phyloP scores from a whole-genome alignment of 2,329 filamentous ascomycete genomes.

The Fusarium neocosmosporiellum region DNA sequence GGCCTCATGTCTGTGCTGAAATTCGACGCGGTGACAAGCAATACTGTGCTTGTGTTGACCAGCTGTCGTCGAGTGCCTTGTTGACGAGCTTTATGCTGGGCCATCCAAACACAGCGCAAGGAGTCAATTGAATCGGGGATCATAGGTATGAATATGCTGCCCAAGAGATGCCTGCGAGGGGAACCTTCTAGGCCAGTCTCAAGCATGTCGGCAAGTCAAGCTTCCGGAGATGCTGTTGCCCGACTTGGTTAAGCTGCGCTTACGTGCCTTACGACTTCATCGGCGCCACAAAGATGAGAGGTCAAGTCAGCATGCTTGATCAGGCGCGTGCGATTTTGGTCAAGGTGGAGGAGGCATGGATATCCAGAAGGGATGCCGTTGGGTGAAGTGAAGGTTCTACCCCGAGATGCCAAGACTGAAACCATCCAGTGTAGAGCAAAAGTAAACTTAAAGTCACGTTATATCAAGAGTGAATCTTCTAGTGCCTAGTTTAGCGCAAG shows the following conservation, averaged over 20 bases:
- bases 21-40: neutral
- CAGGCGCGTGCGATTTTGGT: neutral
- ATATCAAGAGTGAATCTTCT: neutral
- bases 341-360: neutral
- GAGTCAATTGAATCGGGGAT: neutral
- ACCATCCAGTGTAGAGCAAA: neutral
- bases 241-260: neutral
- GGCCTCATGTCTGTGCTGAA: neutral
- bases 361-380: neutral
- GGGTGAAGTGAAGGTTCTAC: neutral
- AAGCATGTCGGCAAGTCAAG: neutral
- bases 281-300: neutral
- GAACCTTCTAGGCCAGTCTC: constrained; percentile 9
- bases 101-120: neutral
- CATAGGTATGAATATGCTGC: neutral
- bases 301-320: constrained; percentile 1
- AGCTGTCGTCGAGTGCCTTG: neutral
- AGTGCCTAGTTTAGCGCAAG: neutral
- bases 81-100: neutral
- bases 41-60: neutral
- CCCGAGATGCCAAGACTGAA: neutral
- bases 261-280: constrained; percentile 1
- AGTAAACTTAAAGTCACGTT: neutral
- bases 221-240: neutral
- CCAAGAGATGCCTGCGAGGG: neutral